Base-by-base conservation (phyloP, 2,329 filamentous ascomycete genomes). In the Coniochaeta ligniaria region DNA sequence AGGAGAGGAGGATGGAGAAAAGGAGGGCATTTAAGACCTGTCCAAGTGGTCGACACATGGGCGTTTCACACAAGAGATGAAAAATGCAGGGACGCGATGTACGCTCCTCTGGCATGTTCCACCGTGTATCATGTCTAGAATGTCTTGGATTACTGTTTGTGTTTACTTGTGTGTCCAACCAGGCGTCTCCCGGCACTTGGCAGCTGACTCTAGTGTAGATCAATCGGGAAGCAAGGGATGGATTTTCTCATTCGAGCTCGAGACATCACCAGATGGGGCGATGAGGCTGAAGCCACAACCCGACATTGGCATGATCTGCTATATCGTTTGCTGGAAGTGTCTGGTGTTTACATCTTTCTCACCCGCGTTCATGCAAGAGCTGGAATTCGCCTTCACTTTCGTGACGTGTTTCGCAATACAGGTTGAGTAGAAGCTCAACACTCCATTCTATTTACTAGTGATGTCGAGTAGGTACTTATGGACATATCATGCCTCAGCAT, bases 1-100 rank as follows among this genome's bases (percentile, higher is more conserved):
- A n/a, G n/a, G n/a, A 28, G 26, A 28, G 4, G 2, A 5, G 20
- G 47, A 52, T 17, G 24, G 24, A 24, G 47, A 52, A 31, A 17
- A 22, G 24, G 26, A 31, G 11, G 24, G 6, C 22, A 52, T 31
- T 28, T 52, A 52, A 57, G 55, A 41, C 55, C 17, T 26, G 31
- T 38, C 4, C 33, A 9, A 35, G 43, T 36, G 26, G n/a, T 26
- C 55, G 31, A 31, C 6, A n/a, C 55, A 14, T 20, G 22, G 20
- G 9, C 33, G 55, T 57, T 36, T 38, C 55, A 57, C 35, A n/a
- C 55, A 57, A 20, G 22, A 38, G 33, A 57, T 43, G 56, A 58
- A 31, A 20, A 58, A 45, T 58, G 22, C 24, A 58, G 56, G 31
- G 31, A 52, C 47, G 47, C 26, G 47, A 52, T 28, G 8, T 17